Base-by-base conservation (phyloP, 2,329 filamentous ascomycete species). In the Tolypocladium tundrense region DNA sequence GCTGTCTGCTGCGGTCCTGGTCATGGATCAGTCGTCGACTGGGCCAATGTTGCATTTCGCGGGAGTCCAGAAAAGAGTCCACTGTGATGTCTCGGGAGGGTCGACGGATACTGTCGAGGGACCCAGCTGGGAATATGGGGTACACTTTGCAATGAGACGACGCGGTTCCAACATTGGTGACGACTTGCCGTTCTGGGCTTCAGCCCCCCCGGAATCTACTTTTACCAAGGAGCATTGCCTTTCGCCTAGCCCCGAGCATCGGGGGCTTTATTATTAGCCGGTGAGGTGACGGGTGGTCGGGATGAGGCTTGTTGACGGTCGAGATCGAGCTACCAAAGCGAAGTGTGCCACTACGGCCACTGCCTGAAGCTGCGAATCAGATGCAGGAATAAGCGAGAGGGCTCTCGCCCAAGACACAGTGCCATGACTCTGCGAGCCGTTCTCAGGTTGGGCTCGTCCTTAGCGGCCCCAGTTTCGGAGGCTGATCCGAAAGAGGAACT, bases 401-500 rank as follows among this genome's bases (percentile, higher is more conserved):
- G 53, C 39, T 27, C 24, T 41, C 16, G 27, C 16, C 43, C 45
- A 35, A 57, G 58, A 54, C 43, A 42, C 39, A 24, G 16, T 45
- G 53, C 43, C 57, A 52, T 45, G 53, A 53, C 57, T 56, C 53
- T 55, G 37, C 27, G 13, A 19, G 54, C 24, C 45, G 45, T 10
- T 21, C 8, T 33, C 16, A 27, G 55, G 55, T 40, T 58, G 40
- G 33, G 35, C 40, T 42, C 16, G 31, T 21, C 40, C 41, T 51
- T 52, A 39, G 52, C 53, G 54, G 42, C 42, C 55, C 58, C 31
- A 42, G 52, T 50, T 31, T 42, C 55, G 55, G 57, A 57, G 57
- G 53, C 54, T 54, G 55, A 48, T 9, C 60, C 58, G 55, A 55
- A 60, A 56, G 55, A 52, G 61, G 60, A 58, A 56, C 21, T 43